Base-by-base conservation (phyloP, 768 basidiomycete species). In the Auriscalpium microsporum region DNA sequence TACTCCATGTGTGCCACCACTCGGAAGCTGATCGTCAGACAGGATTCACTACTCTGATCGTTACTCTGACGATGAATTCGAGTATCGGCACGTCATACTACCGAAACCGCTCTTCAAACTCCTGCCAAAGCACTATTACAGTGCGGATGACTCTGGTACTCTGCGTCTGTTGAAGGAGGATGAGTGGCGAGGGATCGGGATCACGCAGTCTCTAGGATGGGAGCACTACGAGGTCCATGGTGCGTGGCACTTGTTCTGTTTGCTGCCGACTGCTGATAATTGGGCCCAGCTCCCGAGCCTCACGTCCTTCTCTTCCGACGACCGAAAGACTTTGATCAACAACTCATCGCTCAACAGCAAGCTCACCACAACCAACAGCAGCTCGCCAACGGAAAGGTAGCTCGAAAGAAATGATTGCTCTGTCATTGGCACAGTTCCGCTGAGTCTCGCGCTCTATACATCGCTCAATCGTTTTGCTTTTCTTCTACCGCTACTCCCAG, bases 201-300 rank as follows among this genome's bases (percentile, higher is more conserved):
- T 97, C 59, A 89, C 87, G 44, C 95, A 99, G 72, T 94, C 90
- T 69, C 75, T 95, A 21, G 94, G 94, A 4, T 98, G 94, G 94
- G 89, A 91, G 66, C 94, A 96, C 64, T 97, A 94, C 64, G 94
- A 94, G 75, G 90, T 94, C n/a, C 94, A 97, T 65, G 90, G 93
- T 87, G 59, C 35, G 59, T 38, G n/a, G 14, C 16, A 45, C 13
- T 50, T 51, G 48, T 23, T 14, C 23, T 33, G 36, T 40, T 52
- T 16, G 53, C 48, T 50, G n/a, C 47, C 49, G 53, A 47, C 28
- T 17, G 16, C 34, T 52, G 48, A 45, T 50, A 54, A 17, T 45
- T 23, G 35, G 46, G 49, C 53, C 36, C 62, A 93, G 91, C 89
- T 44, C 93, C 93, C 8, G 92, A 92, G 69, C 92, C 93, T 10